These are phyloP conservation scores for Astrephomene gubernaculifera DNA, from an alignment of 139 green algal genomes.

Conservation along the genomic window DNA sequence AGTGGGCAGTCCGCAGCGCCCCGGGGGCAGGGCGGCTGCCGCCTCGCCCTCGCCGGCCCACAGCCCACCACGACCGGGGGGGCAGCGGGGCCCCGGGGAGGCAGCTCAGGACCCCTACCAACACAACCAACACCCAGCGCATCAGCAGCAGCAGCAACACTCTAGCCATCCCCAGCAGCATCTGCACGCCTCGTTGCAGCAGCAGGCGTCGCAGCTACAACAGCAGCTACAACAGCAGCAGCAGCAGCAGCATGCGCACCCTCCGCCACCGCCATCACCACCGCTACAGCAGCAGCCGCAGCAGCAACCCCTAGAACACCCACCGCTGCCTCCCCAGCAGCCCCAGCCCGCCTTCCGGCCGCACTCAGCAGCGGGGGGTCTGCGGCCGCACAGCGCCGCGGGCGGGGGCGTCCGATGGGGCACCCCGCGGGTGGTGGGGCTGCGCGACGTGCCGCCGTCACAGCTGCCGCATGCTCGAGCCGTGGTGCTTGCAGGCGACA, in stretches of 20 bases:
- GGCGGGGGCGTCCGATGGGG: too few species aligned
- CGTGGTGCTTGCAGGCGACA: background rate
- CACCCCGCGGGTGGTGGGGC: constrained; percentile 2
- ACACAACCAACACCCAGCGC: background rate
- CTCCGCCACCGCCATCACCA: background rate
- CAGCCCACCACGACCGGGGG: background rate
- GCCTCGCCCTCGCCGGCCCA: background rate
- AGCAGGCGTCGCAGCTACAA: background rate
- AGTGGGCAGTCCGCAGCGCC: too few species aligned
- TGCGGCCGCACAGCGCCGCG: constrained; percentile 1
- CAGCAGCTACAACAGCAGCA: background rate
- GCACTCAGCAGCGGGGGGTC: background rate
- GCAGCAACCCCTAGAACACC: background rate
- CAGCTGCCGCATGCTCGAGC: constrained; percentile 17
- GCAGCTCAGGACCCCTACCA: too few species aligned
- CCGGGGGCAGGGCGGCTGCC: background rate
- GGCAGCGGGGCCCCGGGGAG: too few species aligned
- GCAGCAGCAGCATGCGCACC: background rate
- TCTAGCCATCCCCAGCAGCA: background rate
- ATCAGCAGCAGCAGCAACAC: constrained; percentile 4
- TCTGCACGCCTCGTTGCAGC: background rate
- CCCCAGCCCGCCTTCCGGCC: too few species aligned
- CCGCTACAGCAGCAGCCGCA: background rate
- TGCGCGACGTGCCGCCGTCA: constrained; percentile 18
- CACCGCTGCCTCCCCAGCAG: too few species aligned